Evolutionary conservation across 495 filamentous ascomycete species (phyloP).

Genomic region (Penicillium coffeae): DNA sequence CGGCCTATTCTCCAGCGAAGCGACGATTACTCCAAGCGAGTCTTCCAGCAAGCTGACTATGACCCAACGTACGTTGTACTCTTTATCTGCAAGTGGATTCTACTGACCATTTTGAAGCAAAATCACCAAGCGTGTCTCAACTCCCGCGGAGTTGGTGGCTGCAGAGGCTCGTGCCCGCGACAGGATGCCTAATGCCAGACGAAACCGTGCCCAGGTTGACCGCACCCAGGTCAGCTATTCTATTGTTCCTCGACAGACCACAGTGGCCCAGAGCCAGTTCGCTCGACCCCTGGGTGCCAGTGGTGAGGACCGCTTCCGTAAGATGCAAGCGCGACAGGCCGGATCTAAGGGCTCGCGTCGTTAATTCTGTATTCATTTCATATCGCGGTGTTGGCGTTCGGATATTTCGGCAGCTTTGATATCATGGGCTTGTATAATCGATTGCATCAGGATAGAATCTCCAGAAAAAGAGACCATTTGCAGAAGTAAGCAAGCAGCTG

Average conservation of each 20-base stretch:
- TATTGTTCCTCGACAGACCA: conserved; percentile 65
- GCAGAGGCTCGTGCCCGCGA: conserved; percentile 65
- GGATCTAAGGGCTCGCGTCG: conserved; percentile 12
- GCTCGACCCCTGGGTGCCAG: conserved; percentile 65
- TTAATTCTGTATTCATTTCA: conserved; percentile 1
- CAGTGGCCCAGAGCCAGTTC: conserved; percentile 47
- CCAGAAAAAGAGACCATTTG: conserved; percentile 4
- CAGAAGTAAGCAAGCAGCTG: conserved; percentile 1
- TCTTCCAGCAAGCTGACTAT: conserved; percentile 51
- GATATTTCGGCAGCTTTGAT: conserved; percentile 13
- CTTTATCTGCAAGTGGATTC: conserved; percentile 1
- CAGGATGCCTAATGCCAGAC: conserved; percentile 63
- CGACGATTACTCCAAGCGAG: conserved; percentile 85
- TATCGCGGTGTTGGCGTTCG: conserved; percentile 13
- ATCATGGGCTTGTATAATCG: conserved; percentile 14
- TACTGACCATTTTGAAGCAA: conserved; percentile 32
- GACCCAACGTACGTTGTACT: conserved; percentile 53
- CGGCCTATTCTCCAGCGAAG: conserved; percentile 90
- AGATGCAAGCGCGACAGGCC: conserved; percentile 69
- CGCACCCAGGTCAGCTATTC: conserved; percentile 74
- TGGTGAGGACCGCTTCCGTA: conserved; percentile 76
- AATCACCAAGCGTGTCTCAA: conserved; percentile 44
- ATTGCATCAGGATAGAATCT: conserved; percentile 15
- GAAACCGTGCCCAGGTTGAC: conserved; percentile 69
- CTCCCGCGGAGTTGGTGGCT: conserved; percentile 47